Evolutionary conservation across 495 filamentous ascomycete species (phyloP).

Genomic region (Aspergillus diversus): DNA sequence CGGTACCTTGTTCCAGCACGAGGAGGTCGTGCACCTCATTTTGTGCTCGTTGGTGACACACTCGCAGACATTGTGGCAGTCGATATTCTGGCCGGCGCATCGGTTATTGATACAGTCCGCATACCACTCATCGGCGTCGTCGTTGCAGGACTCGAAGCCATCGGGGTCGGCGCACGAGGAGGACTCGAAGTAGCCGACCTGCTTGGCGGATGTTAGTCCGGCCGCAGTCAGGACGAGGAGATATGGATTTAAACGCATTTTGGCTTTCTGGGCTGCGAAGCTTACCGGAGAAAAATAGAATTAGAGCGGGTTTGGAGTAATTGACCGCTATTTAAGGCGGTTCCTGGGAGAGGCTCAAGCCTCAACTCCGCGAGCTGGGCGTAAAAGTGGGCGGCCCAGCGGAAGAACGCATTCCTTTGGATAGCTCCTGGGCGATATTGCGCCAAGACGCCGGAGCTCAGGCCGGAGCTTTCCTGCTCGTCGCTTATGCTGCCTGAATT

Average conservation of each 20-base stretch:
- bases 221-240: not conserved
- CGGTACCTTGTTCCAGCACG: conserved; percentile 14
- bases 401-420: too few species aligned
- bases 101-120: conserved; percentile 5
- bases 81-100: not conserved
- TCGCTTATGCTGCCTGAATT: too few species aligned
- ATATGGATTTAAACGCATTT: conserved; percentile 4
- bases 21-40: not conserved
- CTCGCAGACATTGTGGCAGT: conserved; percentile 10
- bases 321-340: too few species aligned
- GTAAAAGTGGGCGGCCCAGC: too few species aligned
- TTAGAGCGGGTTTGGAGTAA: too few species aligned
- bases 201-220: not conserved
- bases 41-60: not conserved
- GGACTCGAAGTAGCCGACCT: conserved; percentile 13
- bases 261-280: too few species aligned
- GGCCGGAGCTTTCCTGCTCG: too few species aligned
- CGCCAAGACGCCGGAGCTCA: too few species aligned
- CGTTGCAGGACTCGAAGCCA: conserved; percentile 12
- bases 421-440: too few species aligned
- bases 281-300: too few species aligned
- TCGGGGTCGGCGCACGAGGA: conserved; percentile 10
- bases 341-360: too few species aligned
- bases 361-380: too few species aligned
- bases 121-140: conserved; percentile 5